Evolutionary conservation across 345 rosid species (phyloP).

Genomic region (Rhizophora mangle): DNA sequence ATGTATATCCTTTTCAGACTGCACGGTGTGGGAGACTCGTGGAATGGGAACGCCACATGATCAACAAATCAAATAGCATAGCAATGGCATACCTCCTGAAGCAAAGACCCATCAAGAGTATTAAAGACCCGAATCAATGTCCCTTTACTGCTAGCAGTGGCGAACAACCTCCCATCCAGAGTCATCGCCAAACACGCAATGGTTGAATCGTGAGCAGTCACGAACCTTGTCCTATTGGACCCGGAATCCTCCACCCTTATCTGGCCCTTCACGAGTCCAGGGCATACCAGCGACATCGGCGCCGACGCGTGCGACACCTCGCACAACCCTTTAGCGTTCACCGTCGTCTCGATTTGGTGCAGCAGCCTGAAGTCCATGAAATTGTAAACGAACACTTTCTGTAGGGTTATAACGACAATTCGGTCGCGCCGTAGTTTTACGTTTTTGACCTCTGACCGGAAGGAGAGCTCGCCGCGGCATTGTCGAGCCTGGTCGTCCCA

Average conservation of each 20-base stretch:
- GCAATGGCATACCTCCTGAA: slow-evolving; percentile 44
- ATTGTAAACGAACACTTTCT: slow-evolving; percentile 41
- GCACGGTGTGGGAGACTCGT: too few relatives aligned
- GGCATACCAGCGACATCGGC: slow-evolving; percentile 41
- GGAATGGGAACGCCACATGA: background rate
- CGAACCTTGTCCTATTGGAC: slow-evolving; percentile 35
- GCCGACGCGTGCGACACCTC: slow-evolving; percentile 35
- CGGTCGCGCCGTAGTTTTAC: slow-evolving; percentile 39
- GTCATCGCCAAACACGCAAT: slow-evolving; percentile 37
- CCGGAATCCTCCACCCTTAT: slow-evolving; percentile 44
- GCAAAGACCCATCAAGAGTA: slow-evolving; percentile 35
- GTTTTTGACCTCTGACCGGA: slow-evolving; percentile 40
- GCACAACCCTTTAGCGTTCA: slow-evolving; percentile 46
- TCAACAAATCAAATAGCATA: background rate
- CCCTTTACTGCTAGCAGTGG: slow-evolving; percentile 52
- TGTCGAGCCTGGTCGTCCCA: slow-evolving; percentile 42
- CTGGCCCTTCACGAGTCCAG: slow-evolving; percentile 46
- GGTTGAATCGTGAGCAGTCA: slow-evolving; percentile 45
- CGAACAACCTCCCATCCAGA: slow-evolving; percentile 41
- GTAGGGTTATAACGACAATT: slow-evolving; percentile 34
- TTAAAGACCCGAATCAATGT: slow-evolving; percentile 50
- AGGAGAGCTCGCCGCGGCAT: slow-evolving; percentile 39
- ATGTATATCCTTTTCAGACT: too few relatives aligned
- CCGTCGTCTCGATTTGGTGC: slow-evolving; percentile 40
- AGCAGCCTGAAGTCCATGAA: slow-evolving; percentile 34